A percentile compares a stretch with the other conserved stretches of the same genome.
Evolutionary conservation across 2,329 filamentous ascomycete genomes (phyloP).

Genomic region (Sarocladium oryzae): DNA sequence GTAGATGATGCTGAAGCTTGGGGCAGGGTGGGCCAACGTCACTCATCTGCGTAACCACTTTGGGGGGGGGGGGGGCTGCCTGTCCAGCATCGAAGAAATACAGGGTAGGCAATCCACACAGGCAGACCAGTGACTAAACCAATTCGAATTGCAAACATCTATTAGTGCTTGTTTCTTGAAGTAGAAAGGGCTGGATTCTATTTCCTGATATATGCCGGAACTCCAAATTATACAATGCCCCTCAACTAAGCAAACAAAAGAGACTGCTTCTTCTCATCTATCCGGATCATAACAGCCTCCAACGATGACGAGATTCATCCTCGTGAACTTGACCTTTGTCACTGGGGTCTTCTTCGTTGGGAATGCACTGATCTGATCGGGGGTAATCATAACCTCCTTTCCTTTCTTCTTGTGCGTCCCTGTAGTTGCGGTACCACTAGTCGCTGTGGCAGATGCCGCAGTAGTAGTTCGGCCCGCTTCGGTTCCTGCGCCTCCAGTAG

Average conservation of each 20-base stretch:
- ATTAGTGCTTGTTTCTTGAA: too few species aligned
- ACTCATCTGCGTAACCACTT: constrained; percentile 8
- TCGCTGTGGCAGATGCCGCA: constrained; percentile 13
- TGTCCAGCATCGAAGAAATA: too few species aligned
- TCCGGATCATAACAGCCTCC: constrained; percentile 64
- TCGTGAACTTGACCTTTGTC: constrained; percentile 86
- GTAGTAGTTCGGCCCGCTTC: constrained; percentile 23
- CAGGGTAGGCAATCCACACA: too few species aligned
- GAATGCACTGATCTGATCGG: constrained; percentile 92
- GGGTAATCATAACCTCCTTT: constrained; percentile 84
- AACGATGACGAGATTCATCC: constrained; percentile 90
- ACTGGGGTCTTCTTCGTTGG: constrained; percentile 95
- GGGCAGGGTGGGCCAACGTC: constrained; percentile 6
- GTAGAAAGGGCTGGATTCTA: too few species aligned
- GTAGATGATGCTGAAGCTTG: constrained; percentile 5
- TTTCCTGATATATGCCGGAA: too few species aligned
- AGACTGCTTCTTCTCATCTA: constrained; percentile 32
- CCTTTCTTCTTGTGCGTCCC: constrained; percentile 62
- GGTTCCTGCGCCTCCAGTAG: constrained; percentile 18
- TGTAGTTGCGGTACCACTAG: neutral
- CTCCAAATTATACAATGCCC: neutral
- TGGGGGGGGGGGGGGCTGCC: too few species aligned
- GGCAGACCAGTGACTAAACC: too few species aligned
- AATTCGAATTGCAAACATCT: too few species aligned
- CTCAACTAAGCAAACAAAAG: too few species aligned